phyloP scores from a whole-genome alignment of 2,329 filamentous ascomycete species.

The Exophiala mesophila region DNA sequence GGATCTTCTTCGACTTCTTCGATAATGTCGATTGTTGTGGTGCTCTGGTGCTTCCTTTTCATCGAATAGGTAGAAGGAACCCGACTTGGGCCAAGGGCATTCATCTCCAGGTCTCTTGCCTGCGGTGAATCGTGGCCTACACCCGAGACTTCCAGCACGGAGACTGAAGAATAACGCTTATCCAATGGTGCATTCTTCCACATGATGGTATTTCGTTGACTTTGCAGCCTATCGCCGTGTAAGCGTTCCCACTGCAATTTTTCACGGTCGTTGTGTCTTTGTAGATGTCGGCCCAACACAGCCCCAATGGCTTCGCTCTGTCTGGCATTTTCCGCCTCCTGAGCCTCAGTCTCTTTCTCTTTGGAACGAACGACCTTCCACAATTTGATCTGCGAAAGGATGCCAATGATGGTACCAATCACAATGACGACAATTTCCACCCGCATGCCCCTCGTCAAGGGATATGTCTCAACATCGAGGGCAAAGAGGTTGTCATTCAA shows the following conservation, averaged over 20 bases:
- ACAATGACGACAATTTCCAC: constrained; percentile 78
- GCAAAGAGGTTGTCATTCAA: constrained; percentile 79
- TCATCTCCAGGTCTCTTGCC: constrained; percentile 20
- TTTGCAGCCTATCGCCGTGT: constrained; percentile 59
- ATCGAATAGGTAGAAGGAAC: constrained; percentile 9
- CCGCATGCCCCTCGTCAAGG: constrained; percentile 76
- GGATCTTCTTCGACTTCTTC: constrained; percentile 23
- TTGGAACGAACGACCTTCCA: constrained; percentile 70
- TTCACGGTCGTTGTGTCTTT: constrained; percentile 42
- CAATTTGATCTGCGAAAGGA: constrained; percentile 78
- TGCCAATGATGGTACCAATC: constrained; percentile 66
- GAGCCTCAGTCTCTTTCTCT: constrained; percentile 42
- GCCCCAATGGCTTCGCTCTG: constrained; percentile 60
- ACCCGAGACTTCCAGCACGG: constrained; percentile 10
- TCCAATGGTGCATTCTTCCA: constrained; percentile 39
- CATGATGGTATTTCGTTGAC: constrained; percentile 46
- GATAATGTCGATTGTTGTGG: constrained; percentile 23
- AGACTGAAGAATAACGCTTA: constrained; percentile 29
- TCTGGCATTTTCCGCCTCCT: constrained; percentile 52
- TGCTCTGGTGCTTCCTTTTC: constrained; percentile 21
- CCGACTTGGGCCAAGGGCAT: constrained; percentile 8
- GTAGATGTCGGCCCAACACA: constrained; percentile 58
- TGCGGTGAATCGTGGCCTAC: constrained; percentile 1
- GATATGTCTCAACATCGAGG: constrained; percentile 69
- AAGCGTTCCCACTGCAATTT: constrained; percentile 66